Conservation (phyloP, 2,329 filamentous ascomycete genomes). For the Pseudogymnoascus sp. region DNA sequence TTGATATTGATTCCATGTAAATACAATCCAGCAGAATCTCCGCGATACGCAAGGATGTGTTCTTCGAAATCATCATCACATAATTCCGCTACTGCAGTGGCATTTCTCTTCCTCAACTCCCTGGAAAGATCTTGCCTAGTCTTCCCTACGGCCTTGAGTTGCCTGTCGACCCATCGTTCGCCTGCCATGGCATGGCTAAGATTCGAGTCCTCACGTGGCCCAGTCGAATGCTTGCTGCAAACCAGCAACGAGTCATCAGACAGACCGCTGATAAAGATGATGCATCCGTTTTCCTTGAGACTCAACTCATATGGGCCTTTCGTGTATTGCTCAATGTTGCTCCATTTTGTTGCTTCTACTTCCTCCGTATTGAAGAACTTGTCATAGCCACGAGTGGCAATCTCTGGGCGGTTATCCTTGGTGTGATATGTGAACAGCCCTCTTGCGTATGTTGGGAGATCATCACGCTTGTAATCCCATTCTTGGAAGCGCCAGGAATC, state of each 20-base stretch:
- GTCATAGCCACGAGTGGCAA: conserved; percentile 86
- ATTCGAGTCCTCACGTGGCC: conserved; percentile 62
- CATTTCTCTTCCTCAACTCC: conserved; percentile 72
- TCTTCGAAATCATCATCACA: conserved; percentile 97
- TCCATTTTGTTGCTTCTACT: conserved; percentile 75
- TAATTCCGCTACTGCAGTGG: conserved; percentile 90
- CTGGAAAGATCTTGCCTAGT: conserved; percentile 71
- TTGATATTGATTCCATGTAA: conserved; percentile 96
- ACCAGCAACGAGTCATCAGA: conserved; percentile 85
- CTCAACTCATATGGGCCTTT: conserved; percentile 89
- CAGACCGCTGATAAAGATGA: conserved; percentile 91
- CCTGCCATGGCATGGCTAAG: conserved; percentile 80
- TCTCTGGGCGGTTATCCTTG: conserved; percentile 61
- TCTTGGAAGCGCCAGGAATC: conserved; percentile 93
- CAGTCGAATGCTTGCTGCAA: conserved; percentile 98
- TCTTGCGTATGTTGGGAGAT: conserved; percentile 86
- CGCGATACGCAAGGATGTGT: conserved; percentile 84
- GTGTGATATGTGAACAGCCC: conserved; percentile 84
- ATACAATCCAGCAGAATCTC: conserved; percentile 81
- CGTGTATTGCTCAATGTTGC: conserved; percentile 68
- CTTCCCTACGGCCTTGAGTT: conserved; percentile 71
- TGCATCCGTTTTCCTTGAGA: conserved; percentile 98
- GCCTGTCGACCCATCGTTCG: conserved; percentile 73
- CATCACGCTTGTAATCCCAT: conserved; percentile 86
- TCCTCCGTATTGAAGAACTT: conserved; percentile 97